Evolutionary conservation across 2,329 filamentous ascomycete genomes (phyloP).

Genomic region (Aureobasidium sp.): DNA sequence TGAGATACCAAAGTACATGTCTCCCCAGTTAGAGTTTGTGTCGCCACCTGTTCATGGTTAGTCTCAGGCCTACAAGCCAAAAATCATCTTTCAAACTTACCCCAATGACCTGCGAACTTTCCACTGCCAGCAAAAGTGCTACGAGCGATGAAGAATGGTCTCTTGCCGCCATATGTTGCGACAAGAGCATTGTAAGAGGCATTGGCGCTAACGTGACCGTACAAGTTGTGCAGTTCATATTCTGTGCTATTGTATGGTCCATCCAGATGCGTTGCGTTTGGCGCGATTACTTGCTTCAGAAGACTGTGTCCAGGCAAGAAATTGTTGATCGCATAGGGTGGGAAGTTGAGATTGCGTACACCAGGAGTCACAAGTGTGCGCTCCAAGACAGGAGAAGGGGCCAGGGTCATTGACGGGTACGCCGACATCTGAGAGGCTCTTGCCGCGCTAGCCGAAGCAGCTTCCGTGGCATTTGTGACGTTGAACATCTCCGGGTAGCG

Average conservation of each 20-base stretch:
- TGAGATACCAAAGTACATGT: constrained; percentile 24
- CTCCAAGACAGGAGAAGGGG: constrained; percentile 17
- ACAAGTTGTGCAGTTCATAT: constrained; percentile 24
- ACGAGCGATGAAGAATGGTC: constrained; percentile 19
- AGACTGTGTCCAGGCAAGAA: constrained; percentile 22
- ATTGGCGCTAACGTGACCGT: constrained; percentile 20
- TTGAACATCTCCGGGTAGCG: constrained; percentile 23
- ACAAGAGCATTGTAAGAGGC: constrained; percentile 22
- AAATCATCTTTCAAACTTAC: neutral
- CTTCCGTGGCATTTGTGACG: constrained; percentile 23
- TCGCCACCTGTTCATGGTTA: constrained; percentile 17
- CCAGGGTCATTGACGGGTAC: constrained; percentile 18
- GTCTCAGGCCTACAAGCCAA: no score
- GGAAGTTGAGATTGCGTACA: constrained; percentile 22
- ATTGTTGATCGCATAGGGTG: constrained; percentile 24
- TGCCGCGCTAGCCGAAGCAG: constrained; percentile 21
- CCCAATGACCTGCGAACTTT: constrained; percentile 19
- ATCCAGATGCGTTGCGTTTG: constrained; percentile 23
- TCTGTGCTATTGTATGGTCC: constrained; percentile 23
- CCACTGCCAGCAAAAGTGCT: constrained; percentile 21
- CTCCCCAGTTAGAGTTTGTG: constrained; percentile 18
- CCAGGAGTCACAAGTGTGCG: constrained; percentile 21
- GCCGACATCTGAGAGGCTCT: constrained; percentile 18
- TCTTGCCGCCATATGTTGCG: constrained; percentile 1
- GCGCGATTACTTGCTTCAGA: constrained; percentile 20